A percentile compares a stretch with the other conserved stretches of the same genome.
phyloP scores from a whole-genome alignment of 2,329 filamentous ascomycete genomes.

The Biscogniauxia marginata region DNA sequence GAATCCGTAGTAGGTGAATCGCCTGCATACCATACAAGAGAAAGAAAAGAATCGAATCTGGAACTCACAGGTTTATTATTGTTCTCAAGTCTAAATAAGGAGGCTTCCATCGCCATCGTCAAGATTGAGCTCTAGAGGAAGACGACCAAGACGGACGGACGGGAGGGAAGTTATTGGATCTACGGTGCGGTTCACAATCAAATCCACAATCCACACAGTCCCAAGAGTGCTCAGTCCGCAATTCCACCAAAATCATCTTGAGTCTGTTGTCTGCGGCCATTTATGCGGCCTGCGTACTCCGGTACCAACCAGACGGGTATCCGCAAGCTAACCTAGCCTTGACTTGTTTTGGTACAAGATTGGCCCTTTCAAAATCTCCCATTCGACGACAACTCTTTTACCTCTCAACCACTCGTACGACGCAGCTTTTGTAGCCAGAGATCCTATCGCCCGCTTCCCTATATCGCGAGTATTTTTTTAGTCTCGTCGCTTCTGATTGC shows the following conservation, averaged over 20 bases:
- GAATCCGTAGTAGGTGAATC: neutral
- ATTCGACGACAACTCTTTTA: conserved; percentile 12
- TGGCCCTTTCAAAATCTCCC: conserved; percentile 17
- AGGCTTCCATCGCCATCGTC: neutral
- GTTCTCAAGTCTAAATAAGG: neutral
- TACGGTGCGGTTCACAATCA: conserved; percentile 1
- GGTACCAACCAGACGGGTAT: conserved; percentile 33
- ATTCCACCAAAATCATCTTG: conserved; percentile 27
- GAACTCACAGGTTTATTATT: neutral
- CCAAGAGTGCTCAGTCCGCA: conserved; percentile 8
- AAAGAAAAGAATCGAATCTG: neutral
- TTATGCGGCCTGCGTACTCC: conserved; percentile 31
- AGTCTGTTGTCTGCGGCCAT: conserved; percentile 34
- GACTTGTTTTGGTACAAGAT: conserved; percentile 30
- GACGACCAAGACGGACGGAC: neutral
- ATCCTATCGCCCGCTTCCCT: neutral
- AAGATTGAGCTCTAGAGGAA: neutral
- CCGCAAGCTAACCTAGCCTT: conserved; percentile 24
- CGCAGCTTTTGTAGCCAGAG: neutral
- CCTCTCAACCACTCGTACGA: conserved; percentile 6
- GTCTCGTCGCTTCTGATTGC: neutral
- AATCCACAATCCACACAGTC: neutral
- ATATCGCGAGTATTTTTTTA: neutral
- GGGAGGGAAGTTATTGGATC: neutral
- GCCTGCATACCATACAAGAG: neutral